Base-by-base conservation (phyloP, 495 filamentous ascomycete species). In the Chaetomium fimeti region DNA sequence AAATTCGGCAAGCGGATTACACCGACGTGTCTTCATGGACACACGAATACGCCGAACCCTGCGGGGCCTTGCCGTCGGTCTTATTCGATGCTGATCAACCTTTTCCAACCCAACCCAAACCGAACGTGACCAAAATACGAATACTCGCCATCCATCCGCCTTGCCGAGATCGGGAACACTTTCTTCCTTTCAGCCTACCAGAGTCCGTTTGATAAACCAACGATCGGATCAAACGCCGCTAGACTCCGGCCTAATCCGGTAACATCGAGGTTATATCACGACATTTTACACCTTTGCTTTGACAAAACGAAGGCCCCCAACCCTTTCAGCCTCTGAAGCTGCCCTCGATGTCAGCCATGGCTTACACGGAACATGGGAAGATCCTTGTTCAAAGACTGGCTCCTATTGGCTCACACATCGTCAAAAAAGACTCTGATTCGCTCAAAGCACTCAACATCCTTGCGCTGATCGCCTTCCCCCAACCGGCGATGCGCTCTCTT, bases 401-500 rank as follows among this genome's bases (percentile, higher is more conserved):
- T 36, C 8, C 68, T 22, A 72, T 70, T 72, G 70, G 70, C 52
- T 53, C 6, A 3, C 20, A 40, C 28, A 18, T 24, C 52, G 32
- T 59, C 61, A 32, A 52, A 25, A 51, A 3, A 22, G 20, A 42
- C 28, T 18, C 42, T 72, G 70, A 68, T 72, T 72, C 66, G 70
- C 49, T 63, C 56, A 16, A 53, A 32, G 12, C 28, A 27, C 60
- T 60, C 53, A 55, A 29, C 43, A 69, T 64, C 71, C 68, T 45
- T 32, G 51, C 55, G 68, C 61, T 56, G 71, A 71, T 73, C 66
- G 47, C 40, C 16, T 49, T 66, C 71, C 71, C 68, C 67, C 66
- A 63, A 47, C 57, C 28, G 28, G 25, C 63, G 66, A 68, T 67
- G 32, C 20, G 32, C 20, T 55, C 58, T 13, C 65, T 66, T 68